Conservation (phyloP, 75 land plant species). For the Sequoia sempervirens region DNA sequence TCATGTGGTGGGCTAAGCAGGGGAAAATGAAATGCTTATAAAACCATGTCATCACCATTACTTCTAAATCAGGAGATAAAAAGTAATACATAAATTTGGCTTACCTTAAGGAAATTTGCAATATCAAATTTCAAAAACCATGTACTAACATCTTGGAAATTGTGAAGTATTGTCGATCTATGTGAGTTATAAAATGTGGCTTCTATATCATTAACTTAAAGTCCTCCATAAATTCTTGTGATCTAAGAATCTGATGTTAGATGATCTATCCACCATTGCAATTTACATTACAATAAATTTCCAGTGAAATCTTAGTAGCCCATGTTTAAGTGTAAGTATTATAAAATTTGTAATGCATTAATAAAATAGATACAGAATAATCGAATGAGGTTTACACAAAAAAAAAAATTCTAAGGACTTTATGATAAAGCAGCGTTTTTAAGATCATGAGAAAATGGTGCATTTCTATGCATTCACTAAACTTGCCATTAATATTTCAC, state of each 20-base stretch:
- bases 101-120: slow-evolving; percentile 61
- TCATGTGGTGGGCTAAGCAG: neutral
- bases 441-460: neutral
- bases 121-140: neutral
- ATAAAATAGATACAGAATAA: neutral
- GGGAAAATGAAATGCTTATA: neutral
- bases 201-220: too few relatives aligned
- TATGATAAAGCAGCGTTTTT: neutral
- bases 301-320: neutral
- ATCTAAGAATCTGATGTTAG: neutral
- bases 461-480: neutral
- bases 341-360: neutral
- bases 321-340: neutral
- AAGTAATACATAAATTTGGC: neutral
- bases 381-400: neutral
- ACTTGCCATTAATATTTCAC: neutral
- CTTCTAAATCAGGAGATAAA: neutral
- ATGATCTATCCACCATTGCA: neutral
- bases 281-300: neutral
- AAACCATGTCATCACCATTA: neutral
- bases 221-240: neutral
- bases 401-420: neutral
- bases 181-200: neutral
- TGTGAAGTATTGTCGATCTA: neutral
- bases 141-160: neutral